Base-by-base conservation (phyloP, 2,329 filamentous ascomycete species). In the Pseudocercospora fijiensis region DNA sequence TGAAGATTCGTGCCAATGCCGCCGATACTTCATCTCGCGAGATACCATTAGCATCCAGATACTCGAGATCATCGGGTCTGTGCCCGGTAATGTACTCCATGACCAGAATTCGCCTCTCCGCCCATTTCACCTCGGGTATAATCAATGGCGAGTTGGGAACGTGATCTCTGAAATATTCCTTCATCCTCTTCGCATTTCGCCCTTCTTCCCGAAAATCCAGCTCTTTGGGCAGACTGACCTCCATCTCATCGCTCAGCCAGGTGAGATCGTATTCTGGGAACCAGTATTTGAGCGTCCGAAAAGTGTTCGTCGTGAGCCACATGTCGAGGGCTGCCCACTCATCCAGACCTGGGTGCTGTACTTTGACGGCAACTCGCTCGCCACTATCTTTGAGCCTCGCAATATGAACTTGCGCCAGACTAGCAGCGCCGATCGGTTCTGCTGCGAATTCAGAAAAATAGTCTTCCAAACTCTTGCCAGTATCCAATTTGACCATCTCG, bases 211-310 rank as follows among this genome's bases (percentile, higher is more conserved):
- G 82, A 74, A 99, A 99, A 75, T 99, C 90, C 58, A 99, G 83
- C 77, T 99, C 95, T 75, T 94, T 88, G 0, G 95, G 95, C 6
- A 99, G 80, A 2, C 92, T 97, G 20, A 87, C 79, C 65, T 97
- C 91, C 90, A 99, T 96, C 78, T 99, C 95, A 7, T 88, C 87
- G 0, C 92, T 93, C 9, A 99, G 82, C 95, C 95, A 99, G 74
- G 96, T 93, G 27, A 99, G 83, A 76, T 99, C 95, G 77, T 99
- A 99, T 71, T 98, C 93, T 2, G 96, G 96, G 74, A 99, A 99
- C 82, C 94, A 97, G 63, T 86, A 85, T 78, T 96, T 96, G 65
- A 99, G 81, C 0, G 89, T 95, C 10, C 88, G 87, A 77, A 99
- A 99, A 0, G 93, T 96, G 72, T 95, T 96, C 41, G 86, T 82